Percentiles rank a stretch among this genome's conserved stretches.
phyloP scores from a whole-genome alignment of 2,329 filamentous ascomycete genomes.

The Apiospora sp. region DNA sequence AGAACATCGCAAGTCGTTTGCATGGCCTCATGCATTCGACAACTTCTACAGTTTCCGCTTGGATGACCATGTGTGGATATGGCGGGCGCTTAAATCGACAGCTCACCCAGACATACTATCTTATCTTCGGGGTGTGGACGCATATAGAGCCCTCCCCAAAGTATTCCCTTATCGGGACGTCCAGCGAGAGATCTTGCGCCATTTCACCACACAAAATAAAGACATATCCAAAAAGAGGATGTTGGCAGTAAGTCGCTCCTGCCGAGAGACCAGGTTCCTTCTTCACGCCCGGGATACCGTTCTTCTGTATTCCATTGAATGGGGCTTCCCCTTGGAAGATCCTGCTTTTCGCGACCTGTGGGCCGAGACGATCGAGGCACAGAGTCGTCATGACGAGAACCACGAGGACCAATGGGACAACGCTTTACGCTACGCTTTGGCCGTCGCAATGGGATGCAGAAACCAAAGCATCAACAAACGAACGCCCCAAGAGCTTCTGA shows the following conservation, averaged over 20 bases:
- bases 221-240: conserved; percentile 28
- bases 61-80: conserved; percentile 33
- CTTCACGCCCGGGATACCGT: conserved; percentile 33
- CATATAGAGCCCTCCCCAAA: not conserved
- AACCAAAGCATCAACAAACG: not conserved
- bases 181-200: not conserved
- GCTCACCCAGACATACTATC: conserved; percentile 29
- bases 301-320: conserved; percentile 28
- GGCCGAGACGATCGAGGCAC: conserved; percentile 29
- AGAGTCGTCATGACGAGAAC: conserved; percentile 28
- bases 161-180: not conserved
- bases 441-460: conserved; percentile 24
- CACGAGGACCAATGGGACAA: conserved; percentile 28
- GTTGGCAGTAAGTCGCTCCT: conserved; percentile 31
- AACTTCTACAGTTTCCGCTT: conserved; percentile 26
- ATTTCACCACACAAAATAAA: not conserved
- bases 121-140: not conserved
- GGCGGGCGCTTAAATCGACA: conserved; percentile 28
- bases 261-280: conserved; percentile 30
- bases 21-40: not conserved
- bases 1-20: not conserved
- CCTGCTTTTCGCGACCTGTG: conserved; percentile 23
- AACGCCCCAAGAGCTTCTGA: not conserved
- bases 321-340: not conserved
- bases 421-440: conserved; percentile 28